These are phyloP conservation scores for Tricladium varicosporioides DNA, from an alignment of 2,329 filamentous ascomycete species.

Conservation along the genomic window DNA sequence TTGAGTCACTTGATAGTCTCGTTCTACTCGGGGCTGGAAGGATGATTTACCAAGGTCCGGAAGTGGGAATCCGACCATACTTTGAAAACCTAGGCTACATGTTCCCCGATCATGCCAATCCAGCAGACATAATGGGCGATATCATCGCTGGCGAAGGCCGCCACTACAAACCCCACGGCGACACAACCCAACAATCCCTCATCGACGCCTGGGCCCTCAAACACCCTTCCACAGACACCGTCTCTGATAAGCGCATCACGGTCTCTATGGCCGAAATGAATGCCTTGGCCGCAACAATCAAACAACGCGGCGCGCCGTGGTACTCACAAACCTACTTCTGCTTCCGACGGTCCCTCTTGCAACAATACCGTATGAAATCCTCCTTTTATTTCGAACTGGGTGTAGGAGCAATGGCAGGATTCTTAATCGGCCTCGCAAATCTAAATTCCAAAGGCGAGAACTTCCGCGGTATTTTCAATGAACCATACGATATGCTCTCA, in stretches of 20 bases:
- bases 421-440: conserved; percentile 53
- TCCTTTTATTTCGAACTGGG: conserved; percentile 54
- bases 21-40: conserved; percentile 60
- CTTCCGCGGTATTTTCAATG: conserved; percentile 51
- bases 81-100: conserved; percentile 52
- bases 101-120: conserved; percentile 50
- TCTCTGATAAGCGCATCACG: conserved; percentile 16
- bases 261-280: conserved; percentile 40
- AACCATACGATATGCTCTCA: conserved; percentile 50
- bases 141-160: conserved; percentile 58
- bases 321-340: conserved; percentile 52
- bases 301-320: conserved; percentile 48
- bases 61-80: conserved; percentile 43
- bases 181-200: conserved; percentile 47
- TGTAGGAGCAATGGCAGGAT: conserved; percentile 50
- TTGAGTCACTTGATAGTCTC: conserved; percentile 59
- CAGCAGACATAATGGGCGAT: conserved; percentile 58
- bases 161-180: conserved; percentile 46
- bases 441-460: conserved; percentile 48
- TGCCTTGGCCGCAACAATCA: conserved; percentile 45
- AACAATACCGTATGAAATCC: conserved; percentile 53
- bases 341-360: conserved; percentile 49
- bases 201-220: conserved; percentile 46
- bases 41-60: conserved; percentile 52
- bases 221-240: conserved; percentile 28